phyloP scores from a whole-genome alignment of 805 yeast genomes.

The Barnettozyma populi region DNA sequence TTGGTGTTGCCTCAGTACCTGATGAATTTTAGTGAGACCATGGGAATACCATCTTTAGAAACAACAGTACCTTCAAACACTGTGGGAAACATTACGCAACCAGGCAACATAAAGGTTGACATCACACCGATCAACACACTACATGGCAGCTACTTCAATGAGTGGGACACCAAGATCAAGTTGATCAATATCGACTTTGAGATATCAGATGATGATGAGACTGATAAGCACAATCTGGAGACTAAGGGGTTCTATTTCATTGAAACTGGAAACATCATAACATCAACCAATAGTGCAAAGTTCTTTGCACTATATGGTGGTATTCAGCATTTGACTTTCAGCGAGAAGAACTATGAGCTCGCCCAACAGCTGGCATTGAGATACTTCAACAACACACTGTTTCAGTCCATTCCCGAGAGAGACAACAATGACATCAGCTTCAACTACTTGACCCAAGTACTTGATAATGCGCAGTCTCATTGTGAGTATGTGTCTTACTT shows the following conservation, averaged over 20 bases:
- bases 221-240: slow-evolving; percentile 42
- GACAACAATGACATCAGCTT: slow-evolving; percentile 22
- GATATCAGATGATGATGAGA: slow-evolving; percentile 40
- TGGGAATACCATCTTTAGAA: slow-evolving; percentile 9
- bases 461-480: slow-evolving; percentile 31
- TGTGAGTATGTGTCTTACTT: slow-evolving; percentile 73
- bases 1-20: slow-evolving; percentile 20
- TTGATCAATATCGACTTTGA: slow-evolving; percentile 31
- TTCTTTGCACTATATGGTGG: slow-evolving; percentile 57
- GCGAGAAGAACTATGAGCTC: slow-evolving; percentile 38
- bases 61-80: not conserved
- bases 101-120: slow-evolving; percentile 26
- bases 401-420: slow-evolving; percentile 8
- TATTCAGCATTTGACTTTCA: slow-evolving; percentile 45
- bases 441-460: slow-evolving; percentile 19
- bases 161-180: slow-evolving; percentile 33
- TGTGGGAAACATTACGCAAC: slow-evolving; percentile 29
- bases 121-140: slow-evolving; percentile 17
- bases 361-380: slow-evolving; percentile 41
- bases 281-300: slow-evolving; percentile 57
- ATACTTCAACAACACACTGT: slow-evolving; percentile 36
- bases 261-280: slow-evolving; percentile 55
- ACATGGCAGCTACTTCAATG: slow-evolving; percentile 25
- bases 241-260: slow-evolving; percentile 64
- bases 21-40: slow-evolving; percentile 12